Percentiles rank a stretch among this genome's conserved stretches.
Evolutionary conservation across 1,284 basidiomycete species (phyloP).

Genomic region (Cutaneotrichosporon sp.): DNA sequence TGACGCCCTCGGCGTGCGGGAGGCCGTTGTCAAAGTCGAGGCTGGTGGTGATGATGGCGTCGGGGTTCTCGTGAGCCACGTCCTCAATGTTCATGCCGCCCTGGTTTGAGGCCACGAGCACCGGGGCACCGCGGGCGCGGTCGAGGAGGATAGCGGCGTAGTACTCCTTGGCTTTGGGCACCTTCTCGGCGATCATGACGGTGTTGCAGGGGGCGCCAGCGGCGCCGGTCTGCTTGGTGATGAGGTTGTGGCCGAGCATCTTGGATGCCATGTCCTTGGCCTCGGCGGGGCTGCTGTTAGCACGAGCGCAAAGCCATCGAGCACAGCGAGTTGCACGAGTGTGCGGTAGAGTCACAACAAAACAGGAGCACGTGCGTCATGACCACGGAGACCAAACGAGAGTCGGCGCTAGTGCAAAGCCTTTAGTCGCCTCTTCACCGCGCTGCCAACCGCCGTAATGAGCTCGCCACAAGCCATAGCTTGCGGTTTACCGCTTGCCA

Average conservation of each 20-base stretch:
- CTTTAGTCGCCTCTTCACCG: no score
- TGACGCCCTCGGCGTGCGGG: constrained; percentile 65
- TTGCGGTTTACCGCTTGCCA: no score
- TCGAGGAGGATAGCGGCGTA: constrained; percentile 98
- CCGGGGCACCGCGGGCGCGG: constrained; percentile 80
- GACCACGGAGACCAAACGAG: no score
- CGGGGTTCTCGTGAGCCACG: constrained; percentile 94
- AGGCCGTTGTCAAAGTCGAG: constrained; percentile 86
- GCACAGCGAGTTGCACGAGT: constrained; percentile 1
- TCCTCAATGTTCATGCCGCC: constrained; percentile 99
- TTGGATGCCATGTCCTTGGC: constrained; percentile 80
- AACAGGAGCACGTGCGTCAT: no score
- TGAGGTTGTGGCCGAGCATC: constrained; percentile 94
- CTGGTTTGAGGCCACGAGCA: constrained; percentile 88
- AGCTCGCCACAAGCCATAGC: no score
- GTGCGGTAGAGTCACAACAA: no score
- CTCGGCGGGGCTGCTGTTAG: constrained; percentile 66
- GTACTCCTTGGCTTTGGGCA: constrained; percentile 93
- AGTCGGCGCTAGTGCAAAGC: no score
- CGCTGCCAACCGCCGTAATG: no score
- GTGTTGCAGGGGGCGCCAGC: constrained; percentile 91
- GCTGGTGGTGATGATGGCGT: constrained; percentile 92
- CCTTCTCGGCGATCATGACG: constrained; percentile 97
- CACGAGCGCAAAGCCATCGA: neutral
- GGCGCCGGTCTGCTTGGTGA: constrained; percentile 98